These are phyloP conservation scores for Podila horticola DNA, from an alignment of 192 early-diverging fungal genomes.

Conservation along the genomic window DNA sequence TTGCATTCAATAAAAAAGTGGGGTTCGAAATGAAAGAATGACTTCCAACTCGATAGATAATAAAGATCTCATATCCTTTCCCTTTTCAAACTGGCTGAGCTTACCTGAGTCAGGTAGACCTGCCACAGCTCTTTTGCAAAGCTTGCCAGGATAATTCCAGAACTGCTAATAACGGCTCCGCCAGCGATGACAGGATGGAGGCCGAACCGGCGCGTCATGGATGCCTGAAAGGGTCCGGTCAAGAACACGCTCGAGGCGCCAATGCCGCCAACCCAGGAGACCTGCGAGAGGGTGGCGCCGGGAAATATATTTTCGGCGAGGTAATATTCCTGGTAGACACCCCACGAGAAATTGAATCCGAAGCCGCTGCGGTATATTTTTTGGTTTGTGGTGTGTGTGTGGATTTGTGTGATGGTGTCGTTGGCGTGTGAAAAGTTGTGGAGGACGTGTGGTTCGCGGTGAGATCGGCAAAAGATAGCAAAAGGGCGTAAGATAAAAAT, in stretches of 20 bases:
- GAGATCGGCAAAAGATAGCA: too few relatives aligned
- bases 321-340: conserved; percentile 36
- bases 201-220: conserved; percentile 20
- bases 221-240: conserved; percentile 29
- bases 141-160: conserved; percentile 67
- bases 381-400: neutral
- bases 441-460: too few relatives aligned
- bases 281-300: conserved; percentile 11
- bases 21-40: neutral
- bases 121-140: conserved; percentile 75
- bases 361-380: conserved; percentile 12
- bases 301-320: conserved; percentile 23
- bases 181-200: conserved; percentile 11
- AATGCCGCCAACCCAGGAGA: conserved; percentile 37
- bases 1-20: conserved; percentile 4
- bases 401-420: neutral
- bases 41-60: neutral
- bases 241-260: conserved; percentile 25
- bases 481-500: neutral
- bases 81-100: neutral
- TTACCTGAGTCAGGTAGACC: conserved; percentile 67
- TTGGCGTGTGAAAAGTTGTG: too few relatives aligned
- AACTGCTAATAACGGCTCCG: conserved; percentile 17
- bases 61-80: neutral
- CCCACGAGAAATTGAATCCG: conserved; percentile 45